These are phyloP conservation scores for Reticulascus tulasneorum DNA, from an alignment of 2,329 filamentous ascomycete species.

Conservation along the genomic window DNA sequence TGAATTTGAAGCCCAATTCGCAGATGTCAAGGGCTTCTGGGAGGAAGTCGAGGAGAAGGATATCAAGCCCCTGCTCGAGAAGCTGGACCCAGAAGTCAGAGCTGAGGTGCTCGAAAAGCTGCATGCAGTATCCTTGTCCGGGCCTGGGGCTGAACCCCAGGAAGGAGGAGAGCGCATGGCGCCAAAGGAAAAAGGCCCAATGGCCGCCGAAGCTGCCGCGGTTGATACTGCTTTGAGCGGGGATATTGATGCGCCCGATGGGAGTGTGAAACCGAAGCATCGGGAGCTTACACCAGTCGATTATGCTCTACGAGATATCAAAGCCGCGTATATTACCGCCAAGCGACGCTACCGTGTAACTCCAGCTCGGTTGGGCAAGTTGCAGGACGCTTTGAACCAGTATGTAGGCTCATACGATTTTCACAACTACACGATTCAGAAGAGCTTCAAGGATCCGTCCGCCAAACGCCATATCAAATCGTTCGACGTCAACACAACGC, in stretches of 20 bases:
- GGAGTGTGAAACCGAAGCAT: slow-evolving; percentile 32
- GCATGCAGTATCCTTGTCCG: slow-evolving; percentile 33
- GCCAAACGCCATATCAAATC: slow-evolving; percentile 90
- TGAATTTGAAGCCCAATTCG: slow-evolving; percentile 63
- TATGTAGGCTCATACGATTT: slow-evolving; percentile 88
- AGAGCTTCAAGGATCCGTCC: slow-evolving; percentile 74
- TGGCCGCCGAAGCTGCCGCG: slow-evolving; percentile 13
- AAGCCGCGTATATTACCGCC: slow-evolving; percentile 74
- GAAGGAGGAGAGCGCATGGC: slow-evolving; percentile 14
- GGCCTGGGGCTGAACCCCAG: slow-evolving; percentile 11
- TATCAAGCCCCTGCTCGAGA: slow-evolving; percentile 66
- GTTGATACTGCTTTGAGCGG: slow-evolving; percentile 8
- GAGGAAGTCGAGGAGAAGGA: slow-evolving; percentile 72
- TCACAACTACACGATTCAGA: slow-evolving; percentile 97
- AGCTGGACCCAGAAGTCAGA: slow-evolving; percentile 60
- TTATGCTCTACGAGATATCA: slow-evolving; percentile 67
- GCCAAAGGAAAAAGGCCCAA: slow-evolving; percentile 14
- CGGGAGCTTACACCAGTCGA: slow-evolving; percentile 52
- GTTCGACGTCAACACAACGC: slow-evolving; percentile 71
- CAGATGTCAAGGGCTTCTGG: slow-evolving; percentile 81
- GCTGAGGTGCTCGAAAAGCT: slow-evolving; percentile 60
- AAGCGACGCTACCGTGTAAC: slow-evolving; percentile 84
- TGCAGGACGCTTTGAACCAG: slow-evolving; percentile 69
- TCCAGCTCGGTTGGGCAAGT: slow-evolving; percentile 62
- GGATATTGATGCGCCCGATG: slow-evolving; percentile 12